Percentiles rank a stretch among this genome's conserved stretches.
Conservation (phyloP, 495 filamentous ascomycete genomes). For the Neurospora pannonica region DNA sequence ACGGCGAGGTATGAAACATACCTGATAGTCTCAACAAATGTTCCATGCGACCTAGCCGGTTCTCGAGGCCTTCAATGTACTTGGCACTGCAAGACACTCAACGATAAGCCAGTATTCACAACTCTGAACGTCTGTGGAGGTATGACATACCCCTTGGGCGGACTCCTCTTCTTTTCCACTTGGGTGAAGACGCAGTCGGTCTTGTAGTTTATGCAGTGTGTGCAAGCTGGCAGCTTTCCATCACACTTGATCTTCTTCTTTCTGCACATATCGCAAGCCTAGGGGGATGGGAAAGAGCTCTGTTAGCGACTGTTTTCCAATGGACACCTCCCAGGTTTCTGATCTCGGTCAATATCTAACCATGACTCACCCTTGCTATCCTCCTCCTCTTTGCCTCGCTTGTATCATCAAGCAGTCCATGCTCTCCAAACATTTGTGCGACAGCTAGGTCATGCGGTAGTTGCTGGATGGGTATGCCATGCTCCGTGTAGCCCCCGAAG, state of each 20-base stretch:
- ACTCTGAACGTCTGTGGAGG: background rate
- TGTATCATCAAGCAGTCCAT: constrained; percentile 51
- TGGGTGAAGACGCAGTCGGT: constrained; percentile 96
- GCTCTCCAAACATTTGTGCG: constrained; percentile 54
- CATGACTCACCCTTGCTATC: constrained; percentile 67
- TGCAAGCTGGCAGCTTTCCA: constrained; percentile 88
- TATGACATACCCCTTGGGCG: constrained; percentile 75
- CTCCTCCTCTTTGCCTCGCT: constrained; percentile 85
- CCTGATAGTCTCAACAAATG: constrained; percentile 78
- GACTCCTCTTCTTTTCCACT: constrained; percentile 96
- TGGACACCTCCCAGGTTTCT: background rate
- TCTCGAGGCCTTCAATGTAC: constrained; percentile 96
- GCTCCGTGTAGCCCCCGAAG: constrained; percentile 51
- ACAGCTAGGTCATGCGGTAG: constrained; percentile 43
- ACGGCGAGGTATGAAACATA: constrained; percentile 4
- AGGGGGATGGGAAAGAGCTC: constrained; percentile 11
- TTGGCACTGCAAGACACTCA: constrained; percentile 56
- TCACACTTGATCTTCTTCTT: constrained; percentile 99
- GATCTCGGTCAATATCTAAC: background rate
- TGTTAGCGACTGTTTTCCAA: background rate
- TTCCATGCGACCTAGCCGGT: constrained; percentile 90
- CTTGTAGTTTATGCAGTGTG: constrained; percentile 97
- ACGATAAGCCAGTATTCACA: constrained; percentile 12
- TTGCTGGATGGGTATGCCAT: constrained; percentile 47
- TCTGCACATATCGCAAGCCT: constrained; percentile 98